Conservation (phyloP, 768 basidiomycete genomes). For the Termitomyces titanicus region DNA sequence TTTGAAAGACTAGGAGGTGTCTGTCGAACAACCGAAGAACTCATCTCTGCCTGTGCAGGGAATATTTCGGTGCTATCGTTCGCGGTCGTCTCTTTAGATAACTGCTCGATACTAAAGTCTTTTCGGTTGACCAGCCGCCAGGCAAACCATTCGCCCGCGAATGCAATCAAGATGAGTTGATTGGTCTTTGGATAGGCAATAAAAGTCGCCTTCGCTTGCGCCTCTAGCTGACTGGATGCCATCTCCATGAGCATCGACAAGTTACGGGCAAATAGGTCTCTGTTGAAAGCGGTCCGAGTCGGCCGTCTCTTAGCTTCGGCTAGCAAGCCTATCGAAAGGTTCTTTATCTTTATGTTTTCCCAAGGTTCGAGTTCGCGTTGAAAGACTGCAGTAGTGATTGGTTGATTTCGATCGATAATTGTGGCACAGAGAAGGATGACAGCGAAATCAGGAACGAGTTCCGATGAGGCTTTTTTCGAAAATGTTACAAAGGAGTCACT, state of each 20-base stretch:
- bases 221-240: background rate
- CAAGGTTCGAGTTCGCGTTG: background rate
- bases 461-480: background rate
- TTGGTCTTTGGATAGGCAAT: background rate
- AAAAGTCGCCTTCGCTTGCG: background rate
- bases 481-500: background rate
- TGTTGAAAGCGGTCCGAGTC: background rate
- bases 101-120: background rate
- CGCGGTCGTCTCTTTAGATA: background rate
- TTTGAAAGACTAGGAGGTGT: too few species aligned
- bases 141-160: background rate
- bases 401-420: background rate
- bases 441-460: background rate
- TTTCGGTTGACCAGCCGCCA: background rate
- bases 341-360: background rate
- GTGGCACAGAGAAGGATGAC: background rate
- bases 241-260: background rate
- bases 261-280: background rate
- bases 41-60: background rate
- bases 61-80: background rate
- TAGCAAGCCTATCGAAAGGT: background rate
- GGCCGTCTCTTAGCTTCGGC: background rate
- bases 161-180: background rate
- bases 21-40: background rate
- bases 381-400: background rate